A percentile compares a stretch with the other conserved stretches of the same genome.
Conservation (phyloP, 139 green algal genomes). For the Raphidocelis subcapitata region DNA sequence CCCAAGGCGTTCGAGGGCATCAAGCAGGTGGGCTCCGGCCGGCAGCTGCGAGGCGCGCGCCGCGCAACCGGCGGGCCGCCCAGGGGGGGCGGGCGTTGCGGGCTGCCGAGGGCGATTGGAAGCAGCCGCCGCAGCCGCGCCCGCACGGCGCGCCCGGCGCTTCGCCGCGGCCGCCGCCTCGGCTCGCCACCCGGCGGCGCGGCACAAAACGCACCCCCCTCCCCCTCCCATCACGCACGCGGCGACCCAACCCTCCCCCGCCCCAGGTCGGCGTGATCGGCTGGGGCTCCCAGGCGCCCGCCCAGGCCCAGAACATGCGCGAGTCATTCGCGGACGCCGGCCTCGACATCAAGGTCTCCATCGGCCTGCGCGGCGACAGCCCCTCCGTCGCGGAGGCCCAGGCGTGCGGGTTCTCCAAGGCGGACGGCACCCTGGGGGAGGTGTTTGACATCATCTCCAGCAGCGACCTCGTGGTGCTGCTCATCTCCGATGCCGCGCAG, state of each 20-base stretch:
- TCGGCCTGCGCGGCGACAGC: conserved; percentile 87
- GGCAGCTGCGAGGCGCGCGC: too few species aligned
- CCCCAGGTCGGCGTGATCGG: conserved; percentile 97
- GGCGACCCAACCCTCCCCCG: too few species aligned
- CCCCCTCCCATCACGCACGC: too few species aligned
- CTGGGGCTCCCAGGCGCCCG: conserved; percentile 95
- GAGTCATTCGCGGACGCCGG: conserved; percentile 87
- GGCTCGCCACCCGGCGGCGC: too few species aligned
- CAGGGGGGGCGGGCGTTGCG: too few species aligned
- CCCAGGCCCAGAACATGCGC: conserved; percentile 95
- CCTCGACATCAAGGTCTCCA: conserved; percentile 88
- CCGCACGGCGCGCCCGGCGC: too few species aligned
- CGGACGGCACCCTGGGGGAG: conserved; percentile 93
- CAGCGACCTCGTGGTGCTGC: conserved; percentile 93
- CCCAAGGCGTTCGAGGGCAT: conserved; percentile 81
- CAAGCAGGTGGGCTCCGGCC: too few species aligned
- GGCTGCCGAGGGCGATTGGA: too few species aligned
- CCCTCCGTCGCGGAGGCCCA: conserved; percentile 84
- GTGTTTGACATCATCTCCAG: conserved; percentile 89
- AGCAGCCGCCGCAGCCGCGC: too few species aligned
- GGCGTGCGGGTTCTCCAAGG: conserved; percentile 85
- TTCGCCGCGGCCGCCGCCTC: too few species aligned
- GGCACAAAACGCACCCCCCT: too few species aligned
- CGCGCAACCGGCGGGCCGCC: too few species aligned
- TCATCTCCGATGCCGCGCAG: conserved; percentile 98